Evolutionary conservation across 2,329 filamentous ascomycete genomes (phyloP).

Genomic region (Anisogramma anomala): DNA sequence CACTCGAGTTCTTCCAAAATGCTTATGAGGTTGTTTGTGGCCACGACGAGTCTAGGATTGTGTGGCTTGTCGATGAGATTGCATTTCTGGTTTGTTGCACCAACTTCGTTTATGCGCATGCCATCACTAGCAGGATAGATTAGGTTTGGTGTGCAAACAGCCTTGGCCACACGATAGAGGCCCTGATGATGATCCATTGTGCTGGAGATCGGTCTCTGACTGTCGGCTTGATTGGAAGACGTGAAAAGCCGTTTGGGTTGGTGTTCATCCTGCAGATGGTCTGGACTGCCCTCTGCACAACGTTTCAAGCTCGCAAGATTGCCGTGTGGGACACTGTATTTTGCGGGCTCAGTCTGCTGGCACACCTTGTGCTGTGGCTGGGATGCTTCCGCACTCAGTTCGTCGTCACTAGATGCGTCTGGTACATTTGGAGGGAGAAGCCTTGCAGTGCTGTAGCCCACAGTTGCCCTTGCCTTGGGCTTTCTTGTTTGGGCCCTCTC

Average conservation of each 20-base stretch:
- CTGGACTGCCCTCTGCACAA: background rate
- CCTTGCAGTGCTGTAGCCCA: no score
- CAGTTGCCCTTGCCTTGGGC: no score
- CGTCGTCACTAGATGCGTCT: constrained; percentile 4
- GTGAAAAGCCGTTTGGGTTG: constrained; percentile 5
- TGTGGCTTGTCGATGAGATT: background rate
- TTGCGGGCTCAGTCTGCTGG: background rate
- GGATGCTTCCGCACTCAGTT: background rate
- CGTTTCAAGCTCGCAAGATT: background rate
- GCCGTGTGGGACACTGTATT: background rate
- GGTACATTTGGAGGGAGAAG: background rate
- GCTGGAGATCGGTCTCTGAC: constrained; percentile 1
- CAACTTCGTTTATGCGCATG: background rate
- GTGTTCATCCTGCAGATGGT: background rate
- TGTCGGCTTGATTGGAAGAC: background rate
- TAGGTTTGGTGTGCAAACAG: constrained; percentile 6
- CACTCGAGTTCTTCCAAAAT: constrained; percentile 2
- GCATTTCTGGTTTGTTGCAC: background rate
- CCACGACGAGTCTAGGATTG: background rate
- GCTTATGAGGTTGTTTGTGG: background rate
- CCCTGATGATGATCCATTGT: no score
- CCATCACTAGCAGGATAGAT: background rate
- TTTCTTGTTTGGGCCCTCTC: no score
- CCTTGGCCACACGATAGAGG: constrained; percentile 1
- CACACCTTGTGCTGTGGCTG: background rate